Evolutionary conservation across 2,329 filamentous ascomycete genomes (phyloP).

Genomic region (Ascocoryne sarcoides): DNA sequence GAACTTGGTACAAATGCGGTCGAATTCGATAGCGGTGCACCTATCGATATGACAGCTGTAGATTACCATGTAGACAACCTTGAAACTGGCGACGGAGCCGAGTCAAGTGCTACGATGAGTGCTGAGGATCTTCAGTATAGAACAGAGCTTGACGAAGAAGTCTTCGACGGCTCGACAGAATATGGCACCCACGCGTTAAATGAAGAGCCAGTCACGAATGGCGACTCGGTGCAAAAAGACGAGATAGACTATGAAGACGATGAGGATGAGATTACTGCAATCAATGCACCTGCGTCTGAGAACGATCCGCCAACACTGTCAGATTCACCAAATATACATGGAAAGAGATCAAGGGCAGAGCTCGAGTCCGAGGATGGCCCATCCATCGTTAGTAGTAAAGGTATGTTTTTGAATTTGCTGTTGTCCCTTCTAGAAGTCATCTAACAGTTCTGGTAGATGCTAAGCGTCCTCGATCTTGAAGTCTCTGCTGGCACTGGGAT

Average conservation of each 20-base stretch:
- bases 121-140: conserved; percentile 30
- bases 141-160: conserved; percentile 27
- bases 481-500: no score
- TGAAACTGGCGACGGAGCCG: conserved; percentile 16
- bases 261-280: conserved; percentile 8
- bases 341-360: conserved; percentile 25
- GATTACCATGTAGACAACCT: not conserved
- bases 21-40: not conserved
- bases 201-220: conserved; percentile 4
- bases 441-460: conserved; percentile 23
- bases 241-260: conserved; percentile 26
- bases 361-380: conserved; percentile 17
- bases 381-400: not conserved
- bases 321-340: conserved; percentile 10
- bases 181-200: not conserved
- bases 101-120: conserved; percentile 29
- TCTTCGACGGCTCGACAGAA: conserved; percentile 31
- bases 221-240: conserved; percentile 18
- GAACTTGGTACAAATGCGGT: no score
- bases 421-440: no score
- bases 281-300: not conserved
- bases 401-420: not conserved
- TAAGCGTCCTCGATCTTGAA: conserved; percentile 27
- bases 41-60: not conserved
- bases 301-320: not conserved